Conservation (phyloP, 2,329 filamentous ascomycete genomes). For the Rhytidhysteron rufulum region DNA sequence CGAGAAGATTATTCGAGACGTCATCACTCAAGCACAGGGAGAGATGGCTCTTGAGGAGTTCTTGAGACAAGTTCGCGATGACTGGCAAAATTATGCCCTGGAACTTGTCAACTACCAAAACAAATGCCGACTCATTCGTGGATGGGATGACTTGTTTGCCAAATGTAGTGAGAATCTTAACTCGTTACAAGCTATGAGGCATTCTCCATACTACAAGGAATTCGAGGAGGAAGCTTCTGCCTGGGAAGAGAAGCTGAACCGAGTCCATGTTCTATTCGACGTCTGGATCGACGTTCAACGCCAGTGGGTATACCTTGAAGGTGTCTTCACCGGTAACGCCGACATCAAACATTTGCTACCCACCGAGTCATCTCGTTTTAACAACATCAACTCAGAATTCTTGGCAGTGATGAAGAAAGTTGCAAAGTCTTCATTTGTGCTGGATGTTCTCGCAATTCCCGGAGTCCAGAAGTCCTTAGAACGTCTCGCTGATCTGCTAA, state of each 20-base stretch:
- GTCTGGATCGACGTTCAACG: conserved; percentile 99
- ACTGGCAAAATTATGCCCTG: conserved; percentile 91
- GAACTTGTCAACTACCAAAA: conserved; percentile 97
- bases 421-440: conserved; percentile 89
- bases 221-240: conserved; percentile 95
- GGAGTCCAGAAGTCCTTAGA: conserved; percentile 95
- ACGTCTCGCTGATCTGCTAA: conserved; percentile 89
- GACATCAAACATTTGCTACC: conserved; percentile 98
- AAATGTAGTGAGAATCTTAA: conserved; percentile 98
- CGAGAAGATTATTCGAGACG: conserved; percentile 83
- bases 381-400: conserved; percentile 99
- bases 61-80: conserved; percentile 91
- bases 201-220: conserved; percentile 98
- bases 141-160: conserved; percentile 96
- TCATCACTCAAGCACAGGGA: conserved; percentile 92
- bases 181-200: conserved; percentile 96
- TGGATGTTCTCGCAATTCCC: conserved; percentile 93
- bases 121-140: conserved; percentile 94
- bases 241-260: conserved; percentile 98
- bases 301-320: conserved; percentile 99
- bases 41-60: conserved; percentile 99
- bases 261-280: conserved; percentile 95
- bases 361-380: conserved; percentile 93
- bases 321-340: conserved; percentile 96
- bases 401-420: conserved; percentile 99